phyloP scores from a whole-genome alignment of 306 rosid species.

The Alnus rubra region DNA sequence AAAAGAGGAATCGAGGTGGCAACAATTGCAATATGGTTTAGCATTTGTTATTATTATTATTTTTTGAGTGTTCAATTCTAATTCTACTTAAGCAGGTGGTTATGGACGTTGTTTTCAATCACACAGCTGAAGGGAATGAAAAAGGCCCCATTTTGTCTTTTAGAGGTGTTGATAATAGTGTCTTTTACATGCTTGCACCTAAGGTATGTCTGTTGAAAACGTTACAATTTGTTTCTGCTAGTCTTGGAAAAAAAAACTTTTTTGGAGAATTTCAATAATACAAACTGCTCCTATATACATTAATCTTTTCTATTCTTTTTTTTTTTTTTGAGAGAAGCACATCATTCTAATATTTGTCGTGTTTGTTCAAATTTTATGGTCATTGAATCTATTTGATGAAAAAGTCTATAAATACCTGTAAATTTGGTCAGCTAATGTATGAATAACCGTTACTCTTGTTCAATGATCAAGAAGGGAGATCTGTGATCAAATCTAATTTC shows the following conservation, averaged over 20 bases:
- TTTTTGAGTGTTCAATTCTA: constrained; percentile 18
- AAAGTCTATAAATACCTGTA: not conserved
- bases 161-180: constrained; percentile 86
- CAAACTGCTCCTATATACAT: not conserved
- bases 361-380: not conserved
- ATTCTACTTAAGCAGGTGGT: constrained; percentile 65
- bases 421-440: not conserved
- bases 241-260: constrained; percentile 15
- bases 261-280: constrained; percentile 6
- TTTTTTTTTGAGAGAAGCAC: not conserved
- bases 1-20: constrained; percentile 93
- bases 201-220: constrained; percentile 55
- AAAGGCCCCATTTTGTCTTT: constrained; percentile 86
- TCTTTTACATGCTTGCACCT: constrained; percentile 91
- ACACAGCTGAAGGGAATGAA: constrained; percentile 99
- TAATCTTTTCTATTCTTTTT: not conserved
- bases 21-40: constrained; percentile 13
- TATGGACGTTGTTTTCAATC: constrained; percentile 98
- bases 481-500: not conserved
- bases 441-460: not conserved
- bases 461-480: not conserved
- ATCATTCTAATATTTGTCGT: not conserved
- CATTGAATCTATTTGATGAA: not conserved
- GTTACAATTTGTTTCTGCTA: constrained; percentile 22
- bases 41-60: constrained; percentile 1